These are phyloP conservation scores for Picea abies DNA, from an alignment of 83 land plant genomes.

Conservation along the genomic window DNA sequence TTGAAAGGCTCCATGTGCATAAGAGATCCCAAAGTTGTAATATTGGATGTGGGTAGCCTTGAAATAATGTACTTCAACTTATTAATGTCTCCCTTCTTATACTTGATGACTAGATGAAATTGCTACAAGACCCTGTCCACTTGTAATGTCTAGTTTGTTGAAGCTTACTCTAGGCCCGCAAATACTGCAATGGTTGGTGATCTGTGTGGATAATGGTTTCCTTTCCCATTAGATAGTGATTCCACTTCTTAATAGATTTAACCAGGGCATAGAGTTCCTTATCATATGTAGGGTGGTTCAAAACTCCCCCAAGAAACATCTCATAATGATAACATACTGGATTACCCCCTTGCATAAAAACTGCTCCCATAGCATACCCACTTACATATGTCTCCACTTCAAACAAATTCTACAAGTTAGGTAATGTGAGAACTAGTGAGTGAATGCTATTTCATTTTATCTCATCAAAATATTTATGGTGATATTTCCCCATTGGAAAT, in stretches of 20 bases:
- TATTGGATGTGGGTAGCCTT: neutral
- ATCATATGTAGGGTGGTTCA: neutral
- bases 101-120: neutral
- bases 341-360: neutral
- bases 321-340: neutral
- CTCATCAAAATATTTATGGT: neutral
- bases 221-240: neutral
- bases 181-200: too few species aligned
- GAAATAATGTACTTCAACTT: neutral
- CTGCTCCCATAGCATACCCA: neutral
- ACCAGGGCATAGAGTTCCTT: neutral
- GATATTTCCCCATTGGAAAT: neutral
- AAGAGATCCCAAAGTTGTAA: too few species aligned
- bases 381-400: neutral
- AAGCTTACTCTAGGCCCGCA: too few species aligned
- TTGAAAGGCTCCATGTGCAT: too few species aligned
- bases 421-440: neutral
- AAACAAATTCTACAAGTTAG: neutral
- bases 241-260: neutral
- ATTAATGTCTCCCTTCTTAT: neutral
- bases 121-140: neutral
- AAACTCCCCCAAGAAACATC: neutral
- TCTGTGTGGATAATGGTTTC: neutral
- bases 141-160: too few species aligned
- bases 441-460: neutral